Conservation (phyloP, 495 filamentous ascomycete species). For the Glutinoglossum americanum region DNA sequence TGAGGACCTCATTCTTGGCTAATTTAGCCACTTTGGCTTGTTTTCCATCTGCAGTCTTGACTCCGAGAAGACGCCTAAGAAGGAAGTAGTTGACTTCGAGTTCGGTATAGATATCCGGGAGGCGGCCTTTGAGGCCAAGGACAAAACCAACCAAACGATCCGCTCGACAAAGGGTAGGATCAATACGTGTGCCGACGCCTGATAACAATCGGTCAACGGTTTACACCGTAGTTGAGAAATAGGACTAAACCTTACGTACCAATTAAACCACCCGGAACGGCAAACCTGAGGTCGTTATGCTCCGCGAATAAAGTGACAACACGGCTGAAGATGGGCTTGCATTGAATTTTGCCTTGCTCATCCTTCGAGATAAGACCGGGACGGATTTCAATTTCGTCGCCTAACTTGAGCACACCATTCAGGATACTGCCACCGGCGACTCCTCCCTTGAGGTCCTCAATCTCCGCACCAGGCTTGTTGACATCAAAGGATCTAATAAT, state of each 20-base stretch:
- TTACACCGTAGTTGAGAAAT: neutral
- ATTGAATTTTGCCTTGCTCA: constrained; percentile 81
- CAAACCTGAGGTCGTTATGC: constrained; percentile 93
- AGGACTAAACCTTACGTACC: constrained; percentile 13
- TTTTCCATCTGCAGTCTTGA: constrained; percentile 94
- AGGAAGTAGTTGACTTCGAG: constrained; percentile 99
- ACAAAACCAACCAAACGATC: constrained; percentile 98
- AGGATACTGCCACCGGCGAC: constrained; percentile 94
- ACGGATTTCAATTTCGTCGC: constrained; percentile 94
- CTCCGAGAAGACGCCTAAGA: constrained; percentile 78
- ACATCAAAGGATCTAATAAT: constrained; percentile 97
- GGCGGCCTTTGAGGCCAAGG: constrained; percentile 71
- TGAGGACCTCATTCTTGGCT: constrained; percentile 90
- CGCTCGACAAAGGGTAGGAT: constrained; percentile 91
- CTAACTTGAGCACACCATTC: constrained; percentile 83
- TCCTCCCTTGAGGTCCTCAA: constrained; percentile 95
- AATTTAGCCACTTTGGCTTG: constrained; percentile 97
- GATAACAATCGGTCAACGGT: constrained; percentile 6
- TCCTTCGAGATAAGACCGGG: constrained; percentile 90
- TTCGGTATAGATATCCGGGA: constrained; percentile 90
- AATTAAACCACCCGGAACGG: constrained; percentile 89
- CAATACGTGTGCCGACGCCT: constrained; percentile 88
- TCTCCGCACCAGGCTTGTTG: constrained; percentile 99
- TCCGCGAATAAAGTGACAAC: constrained; percentile 91
- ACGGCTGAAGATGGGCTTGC: constrained; percentile 87